Conservation (phyloP, 768 basidiomycete species). For the Xerocomellus intermedius region DNA sequence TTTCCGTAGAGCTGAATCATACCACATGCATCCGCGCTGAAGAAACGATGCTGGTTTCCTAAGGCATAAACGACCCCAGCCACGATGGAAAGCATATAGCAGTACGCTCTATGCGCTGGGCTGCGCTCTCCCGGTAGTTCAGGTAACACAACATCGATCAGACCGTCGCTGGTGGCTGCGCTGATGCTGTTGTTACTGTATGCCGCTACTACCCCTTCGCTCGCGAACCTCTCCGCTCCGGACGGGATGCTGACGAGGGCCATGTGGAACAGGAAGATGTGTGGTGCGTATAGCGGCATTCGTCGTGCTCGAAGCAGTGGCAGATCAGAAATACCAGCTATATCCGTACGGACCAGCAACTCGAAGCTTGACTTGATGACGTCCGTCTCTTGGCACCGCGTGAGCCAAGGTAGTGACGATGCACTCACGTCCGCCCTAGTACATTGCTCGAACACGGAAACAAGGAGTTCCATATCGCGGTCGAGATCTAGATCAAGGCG, state of each 20-base stretch:
- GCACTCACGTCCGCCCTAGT: slow-evolving; percentile 64
- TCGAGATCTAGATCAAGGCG: slow-evolving; percentile 65
- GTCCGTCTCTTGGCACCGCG: slow-evolving; percentile 76
- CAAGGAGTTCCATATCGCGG: slow-evolving; percentile 76
- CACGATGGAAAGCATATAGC: slow-evolving; percentile 78
- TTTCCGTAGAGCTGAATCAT: slow-evolving; percentile 83
- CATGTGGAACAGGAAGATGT: slow-evolving; percentile 85
- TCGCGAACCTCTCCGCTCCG: slow-evolving; percentile 82
- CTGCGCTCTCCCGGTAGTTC: slow-evolving; percentile 75
- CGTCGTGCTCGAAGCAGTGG: slow-evolving; percentile 60
- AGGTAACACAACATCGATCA: slow-evolving; percentile 62
- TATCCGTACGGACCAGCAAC: slow-evolving; percentile 63
- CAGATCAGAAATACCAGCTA: slow-evolving; percentile 68
- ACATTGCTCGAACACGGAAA: slow-evolving; percentile 82
- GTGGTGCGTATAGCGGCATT: slow-evolving; percentile 69
- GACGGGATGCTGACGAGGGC: slow-evolving; percentile 71
- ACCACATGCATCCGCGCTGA: slow-evolving; percentile 81
- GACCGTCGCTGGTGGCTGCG: slow-evolving; percentile 69
- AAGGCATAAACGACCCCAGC: slow-evolving; percentile 66
- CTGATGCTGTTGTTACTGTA: slow-evolving; percentile 84
- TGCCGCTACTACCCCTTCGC: slow-evolving; percentile 75
- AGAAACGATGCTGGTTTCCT: slow-evolving; percentile 68
- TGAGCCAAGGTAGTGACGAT: slow-evolving; percentile 75
- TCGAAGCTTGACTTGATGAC: slow-evolving; percentile 75
- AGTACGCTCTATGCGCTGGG: slow-evolving; percentile 80